Percentiles rank a stretch among this genome's conserved stretches.
These are phyloP conservation scores for Podospora pseudopauciseta DNA, from an alignment of 495 filamentous ascomycete species.

Conservation along the genomic window DNA sequence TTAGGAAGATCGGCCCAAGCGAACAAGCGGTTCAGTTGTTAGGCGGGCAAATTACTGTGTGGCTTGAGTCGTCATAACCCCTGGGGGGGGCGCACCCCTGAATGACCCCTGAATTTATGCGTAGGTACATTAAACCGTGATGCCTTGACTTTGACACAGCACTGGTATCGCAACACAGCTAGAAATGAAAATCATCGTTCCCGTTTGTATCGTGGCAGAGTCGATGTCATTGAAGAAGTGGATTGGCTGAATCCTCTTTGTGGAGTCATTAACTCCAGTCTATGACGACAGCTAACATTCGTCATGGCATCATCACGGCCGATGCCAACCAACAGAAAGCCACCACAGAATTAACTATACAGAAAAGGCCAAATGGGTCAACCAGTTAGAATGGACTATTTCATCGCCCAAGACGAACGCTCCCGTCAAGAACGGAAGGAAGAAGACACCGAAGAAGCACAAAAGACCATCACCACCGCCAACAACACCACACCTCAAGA, in stretches of 20 bases:
- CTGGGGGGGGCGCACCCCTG: no score
- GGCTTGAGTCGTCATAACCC: no score
- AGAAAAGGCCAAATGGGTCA: neutral
- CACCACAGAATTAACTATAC: neutral
- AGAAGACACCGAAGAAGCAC: neutral
- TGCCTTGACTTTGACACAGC: no score
- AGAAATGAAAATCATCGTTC: no score
- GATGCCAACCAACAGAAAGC: neutral
- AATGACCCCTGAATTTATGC: no score
- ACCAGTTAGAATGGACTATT: conserved; percentile 17
- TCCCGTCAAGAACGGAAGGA: conserved; percentile 8
- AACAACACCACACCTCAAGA: neutral
- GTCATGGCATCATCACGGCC: conserved; percentile 6
- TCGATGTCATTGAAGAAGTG: neutral
- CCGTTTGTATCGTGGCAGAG: no score
- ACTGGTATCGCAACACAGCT: no score
- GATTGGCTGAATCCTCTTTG: neutral
- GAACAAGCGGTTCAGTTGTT: no score
- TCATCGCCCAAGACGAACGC: conserved; percentile 17
- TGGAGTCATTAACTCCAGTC: neutral
- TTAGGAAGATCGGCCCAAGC: no score
- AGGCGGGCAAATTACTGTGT: no score
- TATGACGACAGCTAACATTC: conserved; percentile 14
- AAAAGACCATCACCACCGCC: neutral
- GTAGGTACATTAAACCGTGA: no score